Evolutionary conservation across 2,329 filamentous ascomycete genomes (phyloP).

Genomic region (Chaetomium sp.): DNA sequence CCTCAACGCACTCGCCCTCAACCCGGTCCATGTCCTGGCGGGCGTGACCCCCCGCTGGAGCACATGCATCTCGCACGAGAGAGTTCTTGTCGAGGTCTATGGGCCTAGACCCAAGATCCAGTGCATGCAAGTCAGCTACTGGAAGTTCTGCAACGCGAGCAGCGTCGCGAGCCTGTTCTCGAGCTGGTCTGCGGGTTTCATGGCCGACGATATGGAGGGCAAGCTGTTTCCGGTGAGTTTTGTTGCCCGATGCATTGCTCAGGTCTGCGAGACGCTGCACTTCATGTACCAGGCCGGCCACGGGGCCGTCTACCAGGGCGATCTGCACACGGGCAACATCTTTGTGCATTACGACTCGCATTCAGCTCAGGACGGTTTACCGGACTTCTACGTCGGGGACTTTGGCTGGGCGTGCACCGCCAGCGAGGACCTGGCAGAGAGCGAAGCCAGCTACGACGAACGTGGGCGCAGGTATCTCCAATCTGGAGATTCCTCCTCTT

Average conservation of each 20-base stretch:
- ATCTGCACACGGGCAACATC: slow-evolving; percentile 24
- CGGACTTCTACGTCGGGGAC: slow-evolving; percentile 24
- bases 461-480: background rate
- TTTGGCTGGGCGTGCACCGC: slow-evolving; percentile 22
- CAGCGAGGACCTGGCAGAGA: background rate
- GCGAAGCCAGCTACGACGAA: background rate
- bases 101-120: background rate
- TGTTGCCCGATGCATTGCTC: slow-evolving; percentile 17
- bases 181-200: background rate
- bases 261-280: slow-evolving; percentile 26
- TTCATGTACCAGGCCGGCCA: slow-evolving; percentile 25
- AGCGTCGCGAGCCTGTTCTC: background rate
- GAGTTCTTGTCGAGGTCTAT: background rate
- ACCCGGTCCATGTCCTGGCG: background rate
- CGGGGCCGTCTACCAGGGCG: slow-evolving; percentile 23
- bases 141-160: slow-evolving; percentile 25
- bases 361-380: background rate
- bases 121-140: slow-evolving; percentile 19
- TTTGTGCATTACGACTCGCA: slow-evolving; percentile 20
- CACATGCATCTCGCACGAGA: slow-evolving; percentile 8
- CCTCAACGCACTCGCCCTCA: slow-evolving; percentile 4
- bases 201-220: background rate
- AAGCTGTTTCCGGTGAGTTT: slow-evolving; percentile 6
- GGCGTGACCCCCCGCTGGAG: slow-evolving; percentile 11
- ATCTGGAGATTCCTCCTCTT: background rate